phyloP scores from a whole-genome alignment of 805 yeast species.

The Kregervanrija delftensis region DNA sequence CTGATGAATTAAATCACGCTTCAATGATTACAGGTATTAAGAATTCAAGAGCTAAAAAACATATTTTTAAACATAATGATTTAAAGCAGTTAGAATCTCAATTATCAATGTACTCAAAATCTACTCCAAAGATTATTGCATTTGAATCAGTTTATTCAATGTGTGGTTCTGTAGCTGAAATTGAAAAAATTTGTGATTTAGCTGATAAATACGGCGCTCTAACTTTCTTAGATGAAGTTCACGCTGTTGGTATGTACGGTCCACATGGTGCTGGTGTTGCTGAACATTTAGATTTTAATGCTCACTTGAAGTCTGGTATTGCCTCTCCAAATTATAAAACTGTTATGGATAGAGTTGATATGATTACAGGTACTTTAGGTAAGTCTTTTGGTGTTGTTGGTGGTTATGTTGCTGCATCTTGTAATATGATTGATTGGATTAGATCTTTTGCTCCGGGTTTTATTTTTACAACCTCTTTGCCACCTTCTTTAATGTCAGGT shows the following conservation, averaged over 20 bases:
- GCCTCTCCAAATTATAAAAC: constrained; percentile 47
- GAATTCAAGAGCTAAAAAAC: constrained; percentile 83
- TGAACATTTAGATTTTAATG: constrained; percentile 87
- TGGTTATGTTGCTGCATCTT: constrained; percentile 91
- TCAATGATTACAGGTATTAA: constrained; percentile 95
- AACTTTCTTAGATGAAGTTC: constrained; percentile 96
- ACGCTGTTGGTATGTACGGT: constrained; percentile 98
- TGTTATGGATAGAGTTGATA: constrained; percentile 84
- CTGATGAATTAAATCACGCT: constrained; percentile 93
- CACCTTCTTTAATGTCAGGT: constrained; percentile 98
- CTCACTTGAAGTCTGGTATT: constrained; percentile 65
- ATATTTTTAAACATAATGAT: constrained; percentile 88
- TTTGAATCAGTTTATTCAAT: constrained; percentile 96
- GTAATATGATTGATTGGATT: constrained; percentile 84
- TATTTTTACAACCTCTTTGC: constrained; percentile 92
- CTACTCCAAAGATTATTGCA: constrained; percentile 92
- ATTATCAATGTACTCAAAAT: constrained; percentile 72
- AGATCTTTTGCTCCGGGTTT: constrained; percentile 97
- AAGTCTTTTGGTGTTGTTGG: constrained; percentile 97
- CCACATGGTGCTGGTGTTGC: constrained; percentile 99
- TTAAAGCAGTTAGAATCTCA: constrained; percentile 73
- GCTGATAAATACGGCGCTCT: constrained; percentile 97
- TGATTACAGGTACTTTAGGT: constrained; percentile 96
- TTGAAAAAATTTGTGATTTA: constrained; percentile 83
- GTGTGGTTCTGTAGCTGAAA: constrained; percentile 97